Percentiles rank a stretch among this genome's conserved stretches.
Conservation (phyloP, 1,284 basidiomycete species). For the Ceratobasidium papillatum region DNA sequence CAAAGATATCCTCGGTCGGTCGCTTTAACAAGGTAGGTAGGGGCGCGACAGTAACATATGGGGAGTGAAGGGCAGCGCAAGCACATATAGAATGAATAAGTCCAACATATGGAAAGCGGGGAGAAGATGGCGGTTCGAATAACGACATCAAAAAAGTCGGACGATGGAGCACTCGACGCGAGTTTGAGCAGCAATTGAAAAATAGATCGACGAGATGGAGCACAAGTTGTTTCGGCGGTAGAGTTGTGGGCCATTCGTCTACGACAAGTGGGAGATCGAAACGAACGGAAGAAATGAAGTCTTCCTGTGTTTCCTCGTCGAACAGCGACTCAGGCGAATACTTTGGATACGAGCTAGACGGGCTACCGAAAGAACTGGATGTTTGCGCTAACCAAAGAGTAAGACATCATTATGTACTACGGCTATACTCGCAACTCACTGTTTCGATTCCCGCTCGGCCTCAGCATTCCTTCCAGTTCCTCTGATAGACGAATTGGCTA, state of each 20-base stretch:
- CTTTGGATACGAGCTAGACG: background rate
- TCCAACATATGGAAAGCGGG: slow-evolving; percentile 26
- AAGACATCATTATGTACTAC: background rate
- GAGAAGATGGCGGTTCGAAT: slow-evolving; percentile 15
- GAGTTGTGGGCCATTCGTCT: slow-evolving; percentile 8
- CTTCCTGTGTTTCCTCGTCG: background rate
- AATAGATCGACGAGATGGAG: slow-evolving; percentile 26
- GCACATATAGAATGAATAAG: slow-evolving; percentile 27
- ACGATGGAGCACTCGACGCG: slow-evolving; percentile 19
- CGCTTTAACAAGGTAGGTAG: background rate
- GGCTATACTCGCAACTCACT: background rate
- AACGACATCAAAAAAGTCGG: slow-evolving; percentile 9
- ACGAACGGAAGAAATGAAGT: background rate
- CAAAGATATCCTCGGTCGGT: slow-evolving; percentile 2
- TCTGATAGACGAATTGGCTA: background rate
- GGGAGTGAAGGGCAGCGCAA: slow-evolving; percentile 13
- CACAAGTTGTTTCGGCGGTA: slow-evolving; percentile 24
- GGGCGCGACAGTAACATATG: slow-evolving; percentile 6
- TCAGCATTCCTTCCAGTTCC: slow-evolving; percentile 3
- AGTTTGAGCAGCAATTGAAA: slow-evolving; percentile 18
- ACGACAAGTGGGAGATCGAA: background rate
- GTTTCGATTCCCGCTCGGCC: background rate
- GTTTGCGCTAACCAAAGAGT: background rate
- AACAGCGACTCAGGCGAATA: background rate
- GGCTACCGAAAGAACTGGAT: too few species aligned